Evolutionary conservation across 2,329 filamentous ascomycete genomes (phyloP).

Genomic region (Xylariaceae sp.): DNA sequence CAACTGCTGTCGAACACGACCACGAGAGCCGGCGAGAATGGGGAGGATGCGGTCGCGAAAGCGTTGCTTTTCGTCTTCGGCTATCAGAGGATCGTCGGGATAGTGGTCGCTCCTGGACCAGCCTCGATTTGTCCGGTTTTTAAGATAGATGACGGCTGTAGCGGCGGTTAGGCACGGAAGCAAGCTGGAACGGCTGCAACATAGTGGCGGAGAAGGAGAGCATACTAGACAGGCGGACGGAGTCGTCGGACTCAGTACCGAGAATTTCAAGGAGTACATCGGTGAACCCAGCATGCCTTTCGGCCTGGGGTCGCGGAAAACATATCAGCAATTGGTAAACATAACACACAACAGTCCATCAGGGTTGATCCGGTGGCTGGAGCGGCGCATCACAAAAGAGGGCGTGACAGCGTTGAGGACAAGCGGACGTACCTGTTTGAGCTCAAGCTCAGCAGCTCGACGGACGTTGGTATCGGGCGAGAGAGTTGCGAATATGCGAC

Average conservation of each 20-base stretch:
- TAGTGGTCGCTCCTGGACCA: slow-evolving; percentile 78
- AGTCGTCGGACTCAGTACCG: slow-evolving; percentile 79
- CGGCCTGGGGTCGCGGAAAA: slow-evolving; percentile 57
- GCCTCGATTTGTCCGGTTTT: slow-evolving; percentile 91
- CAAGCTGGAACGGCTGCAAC: slow-evolving; percentile 1
- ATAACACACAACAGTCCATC: slow-evolving; percentile 11
- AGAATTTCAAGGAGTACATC: slow-evolving; percentile 88
- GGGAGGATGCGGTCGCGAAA: slow-evolving; percentile 87
- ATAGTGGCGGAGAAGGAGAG: slow-evolving; percentile 22
- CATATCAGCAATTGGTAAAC: slow-evolving; percentile 23
- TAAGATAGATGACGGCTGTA: slow-evolving; percentile 91
- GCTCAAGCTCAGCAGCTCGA: slow-evolving; percentile 72
- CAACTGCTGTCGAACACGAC: slow-evolving; percentile 84
- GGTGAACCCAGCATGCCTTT: slow-evolving; percentile 84
- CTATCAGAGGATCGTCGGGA: slow-evolving; percentile 68
- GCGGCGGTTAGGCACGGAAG: slow-evolving; percentile 19
- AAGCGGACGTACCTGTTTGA: slow-evolving; percentile 62
- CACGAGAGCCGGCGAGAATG: slow-evolving; percentile 74
- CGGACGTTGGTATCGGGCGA: slow-evolving; percentile 69
- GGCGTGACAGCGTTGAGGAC: slow-evolving; percentile 1
- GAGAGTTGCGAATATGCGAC: slow-evolving; percentile 72
- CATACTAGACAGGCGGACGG: slow-evolving; percentile 84
- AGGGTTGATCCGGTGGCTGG: slow-evolving; percentile 5
- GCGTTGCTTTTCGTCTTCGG: slow-evolving; percentile 82
- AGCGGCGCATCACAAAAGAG: slow-evolving; percentile 24